Conservation (phyloP, 257 asterid genomes). For the Fraxinus pennsylvanica region DNA sequence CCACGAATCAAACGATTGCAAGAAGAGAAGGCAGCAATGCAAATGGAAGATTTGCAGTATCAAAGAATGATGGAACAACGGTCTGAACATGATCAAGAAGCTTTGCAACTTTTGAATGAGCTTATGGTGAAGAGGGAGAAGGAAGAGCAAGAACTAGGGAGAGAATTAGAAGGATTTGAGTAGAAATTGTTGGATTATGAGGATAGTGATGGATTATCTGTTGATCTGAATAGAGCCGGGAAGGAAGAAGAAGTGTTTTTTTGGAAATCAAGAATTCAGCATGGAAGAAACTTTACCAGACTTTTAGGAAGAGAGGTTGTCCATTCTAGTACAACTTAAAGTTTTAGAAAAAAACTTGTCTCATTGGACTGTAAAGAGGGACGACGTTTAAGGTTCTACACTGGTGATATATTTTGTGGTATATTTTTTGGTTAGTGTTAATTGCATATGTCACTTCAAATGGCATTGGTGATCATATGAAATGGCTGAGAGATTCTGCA, state of each 20-base stretch:
- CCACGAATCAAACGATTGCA: conserved; percentile 51
- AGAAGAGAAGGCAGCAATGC: conserved; percentile 54
- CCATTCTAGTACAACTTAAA: background rate
- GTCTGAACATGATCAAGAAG: conserved; percentile 55
- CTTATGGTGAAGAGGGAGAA: conserved; percentile 51
- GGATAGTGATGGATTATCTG: background rate
- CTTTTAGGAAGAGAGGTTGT: background rate
- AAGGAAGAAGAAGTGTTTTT: background rate
- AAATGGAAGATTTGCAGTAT: conserved; percentile 48
- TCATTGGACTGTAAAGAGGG: background rate
- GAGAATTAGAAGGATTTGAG: conserved; percentile 39
- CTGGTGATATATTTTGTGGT: background rate
- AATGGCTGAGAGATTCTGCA: background rate
- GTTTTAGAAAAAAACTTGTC: background rate
- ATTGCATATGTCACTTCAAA: background rate
- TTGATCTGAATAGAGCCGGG: background rate
- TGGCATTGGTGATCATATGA: background rate
- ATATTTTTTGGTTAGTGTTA: background rate
- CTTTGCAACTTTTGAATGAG: conserved; percentile 50
- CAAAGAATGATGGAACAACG: conserved; percentile 34
- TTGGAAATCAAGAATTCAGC: background rate
- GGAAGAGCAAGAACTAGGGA: conserved; percentile 47
- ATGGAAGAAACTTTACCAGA: background rate
- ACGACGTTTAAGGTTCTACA: background rate
- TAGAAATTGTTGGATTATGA: conserved; percentile 44